Percentiles rank a stretch among this genome's conserved stretches.
Evolutionary conservation across 768 basidiomycete genomes (phyloP).

Genomic region (Rhodocollybia butyracea): DNA sequence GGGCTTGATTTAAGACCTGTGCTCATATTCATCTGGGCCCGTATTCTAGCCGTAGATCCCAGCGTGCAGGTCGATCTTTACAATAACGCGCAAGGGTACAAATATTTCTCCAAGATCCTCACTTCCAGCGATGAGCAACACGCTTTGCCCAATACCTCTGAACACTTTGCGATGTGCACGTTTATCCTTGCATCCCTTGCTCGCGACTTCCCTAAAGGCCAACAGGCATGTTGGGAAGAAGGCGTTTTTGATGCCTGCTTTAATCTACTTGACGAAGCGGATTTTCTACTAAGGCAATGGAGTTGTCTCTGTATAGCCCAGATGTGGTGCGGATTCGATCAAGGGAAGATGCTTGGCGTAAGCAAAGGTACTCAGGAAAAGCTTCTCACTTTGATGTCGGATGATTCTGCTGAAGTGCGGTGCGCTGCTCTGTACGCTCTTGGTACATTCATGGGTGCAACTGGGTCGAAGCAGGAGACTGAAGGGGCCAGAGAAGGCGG

Average conservation of each 20-base stretch:
- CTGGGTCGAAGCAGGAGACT: constrained; percentile 58
- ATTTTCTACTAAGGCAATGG: constrained; percentile 95
- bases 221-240: constrained; percentile 79
- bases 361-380: constrained; percentile 79
- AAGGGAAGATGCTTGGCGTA: constrained; percentile 82
- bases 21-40: constrained; percentile 97
- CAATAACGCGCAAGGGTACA: constrained; percentile 76
- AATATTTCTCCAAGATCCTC: constrained; percentile 81
- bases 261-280: constrained; percentile 79
- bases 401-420: constrained; percentile 91
- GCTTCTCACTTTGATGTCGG: constrained; percentile 72
- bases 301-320: constrained; percentile 89
- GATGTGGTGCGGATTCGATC: constrained; percentile 92
- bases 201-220: constrained; percentile 85
- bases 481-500: constrained; percentile 69
- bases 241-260: constrained; percentile 87
- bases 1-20: constrained; percentile 96
- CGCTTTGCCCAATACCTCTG: constrained; percentile 86
- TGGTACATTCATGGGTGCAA: constrained; percentile 90
- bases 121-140: constrained; percentile 54
- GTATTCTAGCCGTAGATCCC: constrained; percentile 95
- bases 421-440: constrained; percentile 89
- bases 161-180: constrained; percentile 98
- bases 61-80: constrained; percentile 89
- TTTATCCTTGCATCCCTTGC: constrained; percentile 91